phyloP scores from a whole-genome alignment of 768 basidiomycete species.

The Hygrophorus pudorinus region DNA sequence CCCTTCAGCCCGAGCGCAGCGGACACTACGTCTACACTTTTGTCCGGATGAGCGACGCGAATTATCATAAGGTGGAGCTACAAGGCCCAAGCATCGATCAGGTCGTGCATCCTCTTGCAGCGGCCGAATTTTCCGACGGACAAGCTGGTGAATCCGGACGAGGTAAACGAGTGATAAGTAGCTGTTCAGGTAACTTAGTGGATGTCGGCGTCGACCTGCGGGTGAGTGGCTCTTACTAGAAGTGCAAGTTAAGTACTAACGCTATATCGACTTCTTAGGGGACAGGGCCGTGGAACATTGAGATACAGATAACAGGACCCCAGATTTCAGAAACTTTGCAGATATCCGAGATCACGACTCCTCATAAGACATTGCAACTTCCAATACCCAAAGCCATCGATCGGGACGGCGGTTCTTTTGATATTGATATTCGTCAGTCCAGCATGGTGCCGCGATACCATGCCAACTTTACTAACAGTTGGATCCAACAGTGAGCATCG shows the following conservation, averaged over 20 bases:
- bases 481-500: slow-evolving; percentile 55
- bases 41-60: slow-evolving; percentile 66
- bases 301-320: slow-evolving; percentile 72
- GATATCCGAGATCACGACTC: slow-evolving; percentile 43
- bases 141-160: slow-evolving; percentile 24
- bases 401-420: slow-evolving; percentile 63
- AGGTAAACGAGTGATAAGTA: slow-evolving; percentile 51
- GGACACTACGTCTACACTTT: slow-evolving; percentile 86
- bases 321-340: slow-evolving; percentile 50
- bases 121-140: slow-evolving; percentile 56
- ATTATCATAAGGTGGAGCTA: slow-evolving; percentile 72
- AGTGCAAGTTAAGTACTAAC: neutral
- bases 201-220: slow-evolving; percentile 73
- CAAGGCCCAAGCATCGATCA: slow-evolving; percentile 76
- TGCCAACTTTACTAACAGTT: slow-evolving; percentile 1
- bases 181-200: slow-evolving; percentile 70
- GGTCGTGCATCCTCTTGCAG: slow-evolving; percentile 81
- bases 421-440: slow-evolving; percentile 62
- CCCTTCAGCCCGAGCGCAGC: slow-evolving; percentile 78
- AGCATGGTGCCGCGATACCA: neutral
- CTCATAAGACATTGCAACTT: slow-evolving; percentile 47
- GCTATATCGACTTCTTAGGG: slow-evolving; percentile 39
- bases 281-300: slow-evolving; percentile 82
- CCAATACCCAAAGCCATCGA: slow-evolving; percentile 61
- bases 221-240: slow-evolving; percentile 30